Conservation (phyloP, 169 alveolate species). For the Cryptosporidium ryanae region DNA sequence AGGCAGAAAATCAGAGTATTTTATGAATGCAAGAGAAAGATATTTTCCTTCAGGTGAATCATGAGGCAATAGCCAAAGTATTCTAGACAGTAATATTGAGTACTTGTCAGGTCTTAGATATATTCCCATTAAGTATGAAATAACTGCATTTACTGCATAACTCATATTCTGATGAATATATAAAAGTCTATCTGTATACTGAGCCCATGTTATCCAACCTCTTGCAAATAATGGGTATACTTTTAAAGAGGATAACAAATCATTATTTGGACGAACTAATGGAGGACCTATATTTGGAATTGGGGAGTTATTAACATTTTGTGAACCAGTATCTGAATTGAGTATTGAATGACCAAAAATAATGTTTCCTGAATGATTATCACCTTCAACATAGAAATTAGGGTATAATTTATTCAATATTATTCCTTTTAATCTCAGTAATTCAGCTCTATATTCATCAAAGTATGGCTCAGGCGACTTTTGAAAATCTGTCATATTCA, state of each 20-base stretch:
- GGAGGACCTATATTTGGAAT: constrained; percentile 4
- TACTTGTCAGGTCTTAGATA: constrained; percentile 79
- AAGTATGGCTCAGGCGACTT: constrained; percentile 67
- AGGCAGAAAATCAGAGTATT: constrained; percentile 79
- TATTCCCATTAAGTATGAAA: constrained; percentile 81
- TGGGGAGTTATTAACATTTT: background rate
- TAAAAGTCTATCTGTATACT: constrained; percentile 77
- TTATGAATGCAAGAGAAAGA: constrained; percentile 78
- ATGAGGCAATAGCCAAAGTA: constrained; percentile 79
- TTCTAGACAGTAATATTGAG: constrained; percentile 76
- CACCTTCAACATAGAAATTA: constrained; percentile 67
- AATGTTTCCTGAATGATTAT: constrained; percentile 5
- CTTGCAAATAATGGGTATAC: constrained; percentile 81
- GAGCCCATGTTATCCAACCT: constrained; percentile 84
- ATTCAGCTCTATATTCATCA: constrained; percentile 73
- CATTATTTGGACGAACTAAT: constrained; percentile 69
- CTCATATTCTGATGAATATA: constrained; percentile 77
- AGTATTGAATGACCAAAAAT: constrained; percentile 3
- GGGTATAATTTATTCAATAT: constrained; percentile 60
- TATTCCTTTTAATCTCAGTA: constrained; percentile 47
- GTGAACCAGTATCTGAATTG: constrained; percentile 35
- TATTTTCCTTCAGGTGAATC: constrained; percentile 76
- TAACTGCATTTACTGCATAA: constrained; percentile 79
- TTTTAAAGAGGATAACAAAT: constrained; percentile 80
- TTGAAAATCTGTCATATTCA: constrained; percentile 72